Evolutionary conservation across 2,329 filamentous ascomycete species (phyloP).

Genomic region (Thielaviopsis punctulata): DNA sequence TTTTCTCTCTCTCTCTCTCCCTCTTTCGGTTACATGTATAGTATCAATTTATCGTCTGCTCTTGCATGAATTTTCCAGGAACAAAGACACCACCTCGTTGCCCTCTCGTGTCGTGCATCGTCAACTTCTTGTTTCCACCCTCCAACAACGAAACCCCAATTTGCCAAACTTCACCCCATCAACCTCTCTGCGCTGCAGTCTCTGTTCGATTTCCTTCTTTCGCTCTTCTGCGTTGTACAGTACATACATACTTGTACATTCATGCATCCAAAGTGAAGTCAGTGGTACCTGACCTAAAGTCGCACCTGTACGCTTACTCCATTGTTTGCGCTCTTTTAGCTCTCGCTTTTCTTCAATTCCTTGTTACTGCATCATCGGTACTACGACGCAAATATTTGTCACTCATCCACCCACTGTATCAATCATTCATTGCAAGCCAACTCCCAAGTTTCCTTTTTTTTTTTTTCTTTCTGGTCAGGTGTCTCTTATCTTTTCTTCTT

Average conservation of each 20-base stretch:
- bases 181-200: constrained; percentile 7
- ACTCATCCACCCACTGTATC: neutral
- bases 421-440: too few relatives aligned
- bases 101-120: neutral
- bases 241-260: too few relatives aligned
- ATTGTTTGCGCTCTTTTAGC: neutral
- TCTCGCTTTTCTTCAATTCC: neutral
- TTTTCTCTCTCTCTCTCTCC: too few relatives aligned
- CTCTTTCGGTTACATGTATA: too few relatives aligned
- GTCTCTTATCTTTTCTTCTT: neutral
- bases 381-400: neutral
- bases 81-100: neutral
- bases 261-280: too few relatives aligned
- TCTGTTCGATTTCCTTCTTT: neutral
- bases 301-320: neutral
- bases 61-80: too few relatives aligned
- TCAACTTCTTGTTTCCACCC: neutral
- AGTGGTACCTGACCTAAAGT: neutral
- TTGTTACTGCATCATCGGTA: neutral
- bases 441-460: neutral
- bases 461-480: neutral
- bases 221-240: too few relatives aligned
- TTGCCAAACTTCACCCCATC: neutral
- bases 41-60: too few relatives aligned
- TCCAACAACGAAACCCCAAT: neutral